phyloP scores from a whole-genome alignment of 805 yeast species.

The Candida boleticola region DNA sequence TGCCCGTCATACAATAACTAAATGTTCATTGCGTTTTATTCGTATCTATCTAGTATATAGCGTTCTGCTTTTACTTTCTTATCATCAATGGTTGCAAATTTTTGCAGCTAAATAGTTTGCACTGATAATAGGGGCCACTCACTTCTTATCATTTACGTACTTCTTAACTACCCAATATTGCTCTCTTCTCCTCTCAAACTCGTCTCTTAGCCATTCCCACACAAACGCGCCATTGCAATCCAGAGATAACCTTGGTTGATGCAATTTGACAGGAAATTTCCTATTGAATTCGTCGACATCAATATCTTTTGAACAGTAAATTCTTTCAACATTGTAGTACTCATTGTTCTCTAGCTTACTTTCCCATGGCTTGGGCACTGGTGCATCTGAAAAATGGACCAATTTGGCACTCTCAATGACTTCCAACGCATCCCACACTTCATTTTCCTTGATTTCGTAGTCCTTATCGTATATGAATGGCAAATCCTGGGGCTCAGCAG shows the following conservation, averaged over 20 bases:
- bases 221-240: constrained; percentile 29
- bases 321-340: constrained; percentile 23
- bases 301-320: constrained; percentile 19
- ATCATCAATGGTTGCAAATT: no score
- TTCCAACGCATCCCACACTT: constrained; percentile 32
- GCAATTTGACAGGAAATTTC: constrained; percentile 15
- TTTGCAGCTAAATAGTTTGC: no score
- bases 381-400: constrained; percentile 65
- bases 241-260: constrained; percentile 23
- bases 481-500: constrained; percentile 44
- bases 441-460: constrained; percentile 7
- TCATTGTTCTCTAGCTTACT: constrained; percentile 16
- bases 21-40: no score
- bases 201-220: constrained; percentile 13
- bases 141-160: no score
- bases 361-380: constrained; percentile 67
- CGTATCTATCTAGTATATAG: no score
- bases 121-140: no score
- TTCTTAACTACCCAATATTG: background rate
- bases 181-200: constrained; percentile 4
- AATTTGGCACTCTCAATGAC: constrained; percentile 36
- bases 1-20: no score
- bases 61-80: no score
- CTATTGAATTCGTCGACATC: constrained; percentile 13
- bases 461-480: constrained; percentile 19